Conservation (phyloP, 2,329 filamentous ascomycete genomes). For the Trichoderma semiorbis region DNA sequence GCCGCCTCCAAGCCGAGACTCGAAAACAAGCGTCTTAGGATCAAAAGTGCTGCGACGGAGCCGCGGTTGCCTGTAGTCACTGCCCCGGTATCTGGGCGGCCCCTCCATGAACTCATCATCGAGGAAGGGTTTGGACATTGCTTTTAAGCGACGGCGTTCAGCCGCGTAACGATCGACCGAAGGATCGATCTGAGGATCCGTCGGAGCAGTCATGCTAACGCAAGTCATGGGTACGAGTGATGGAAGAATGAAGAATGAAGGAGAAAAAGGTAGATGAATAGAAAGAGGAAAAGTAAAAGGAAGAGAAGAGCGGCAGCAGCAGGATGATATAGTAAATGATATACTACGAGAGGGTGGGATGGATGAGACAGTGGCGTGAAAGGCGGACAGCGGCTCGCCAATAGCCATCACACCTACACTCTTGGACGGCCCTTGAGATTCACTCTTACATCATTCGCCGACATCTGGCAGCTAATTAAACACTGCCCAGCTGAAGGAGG, state of each 20-base stretch:
- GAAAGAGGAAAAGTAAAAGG: background rate
- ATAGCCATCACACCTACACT: background rate
- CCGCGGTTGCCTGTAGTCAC: background rate
- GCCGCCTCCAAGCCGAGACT: constrained; percentile 10
- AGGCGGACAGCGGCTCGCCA: background rate
- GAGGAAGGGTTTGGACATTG: background rate
- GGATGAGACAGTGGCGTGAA: constrained; percentile 9
- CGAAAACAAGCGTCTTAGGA: background rate
- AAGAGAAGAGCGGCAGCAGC: background rate
- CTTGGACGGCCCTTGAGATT: background rate
- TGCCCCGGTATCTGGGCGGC: background rate
- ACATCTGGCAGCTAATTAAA: background rate
- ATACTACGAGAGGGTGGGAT: background rate
- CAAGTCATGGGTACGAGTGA: background rate
- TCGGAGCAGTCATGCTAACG: background rate
- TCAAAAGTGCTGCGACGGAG: constrained; percentile 11
- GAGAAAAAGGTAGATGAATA: background rate
- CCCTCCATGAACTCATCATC: background rate
- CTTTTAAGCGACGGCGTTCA: background rate
- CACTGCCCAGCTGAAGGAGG: background rate
- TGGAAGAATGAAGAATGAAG: background rate
- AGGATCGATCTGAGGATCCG: background rate
- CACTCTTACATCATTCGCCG: constrained; percentile 1
- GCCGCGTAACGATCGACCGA: background rate
- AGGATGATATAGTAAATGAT: background rate